Base-by-base conservation (phyloP, 371 early-diverging fungal species). In the Phascolomyces articulosus region DNA sequence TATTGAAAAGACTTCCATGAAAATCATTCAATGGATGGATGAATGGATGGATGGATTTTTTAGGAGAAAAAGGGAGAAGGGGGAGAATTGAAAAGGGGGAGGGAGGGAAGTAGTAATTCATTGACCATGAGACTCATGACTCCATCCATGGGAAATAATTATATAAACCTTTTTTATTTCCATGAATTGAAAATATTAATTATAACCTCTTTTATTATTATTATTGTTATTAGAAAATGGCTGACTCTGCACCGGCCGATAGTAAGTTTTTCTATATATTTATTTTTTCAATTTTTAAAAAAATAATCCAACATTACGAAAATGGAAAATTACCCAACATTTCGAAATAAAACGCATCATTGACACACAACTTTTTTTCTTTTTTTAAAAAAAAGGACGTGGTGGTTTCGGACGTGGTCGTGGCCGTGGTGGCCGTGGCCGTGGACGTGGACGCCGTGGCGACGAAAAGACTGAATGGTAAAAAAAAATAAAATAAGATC, bases 381-480 rank as follows among this genome's bases (percentile, higher is more conserved):
- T 9, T 21, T 29, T 21, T 24, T 41, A n/a, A 15, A 18, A 9
- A 11, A 13, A 67, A 79, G 79, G 80, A 82, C 84, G 83, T 78
- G 89, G 90, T 71, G 89, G 90, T 69, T 89, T 90, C 83, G 91
- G 92, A 75, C 88, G 91, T 77, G 90, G 91, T 66, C 89, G 87
- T 66, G 78, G 89, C 74, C 87, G 91, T 77, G 87, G 93, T 71
- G 85, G 90, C 73, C 88, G 94, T 69, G 90, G 92, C 60, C 86
- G 89, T 66, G 83, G 91, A 66, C 87, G 90, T 71, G 85, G 83
- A 59, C 83, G 92, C 67, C 87, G 93, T 72, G 86, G 88, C 70
- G 93, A 93, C 63, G 93, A 88, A 64, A 89, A 93, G 83, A 89
- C 90, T 82, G 92, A 86, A 72, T 95, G 90, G 86, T 85, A 70